Evolutionary conservation across 2,329 filamentous ascomycete genomes (phyloP).

Genomic region (Davidsoniella eucalypti): DNA sequence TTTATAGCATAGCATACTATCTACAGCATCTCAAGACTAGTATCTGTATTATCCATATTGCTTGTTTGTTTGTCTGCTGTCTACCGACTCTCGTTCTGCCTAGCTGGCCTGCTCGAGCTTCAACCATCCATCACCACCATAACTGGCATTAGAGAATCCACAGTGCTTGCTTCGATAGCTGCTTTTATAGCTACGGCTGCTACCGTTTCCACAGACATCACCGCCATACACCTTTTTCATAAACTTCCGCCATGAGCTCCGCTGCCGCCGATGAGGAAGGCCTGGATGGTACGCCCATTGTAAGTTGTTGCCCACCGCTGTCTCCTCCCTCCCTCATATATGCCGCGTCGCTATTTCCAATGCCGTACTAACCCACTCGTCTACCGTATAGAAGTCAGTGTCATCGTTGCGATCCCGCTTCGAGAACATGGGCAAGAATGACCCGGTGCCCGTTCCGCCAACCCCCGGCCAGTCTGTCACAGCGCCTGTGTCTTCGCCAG

Average conservation of each 20-base stretch:
- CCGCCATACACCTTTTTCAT: not conserved
- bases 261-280: slow-evolving; percentile 28
- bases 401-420: slow-evolving; percentile 69
- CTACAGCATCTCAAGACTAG: slow-evolving; percentile 5
- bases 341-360: not conserved
- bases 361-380: slow-evolving; percentile 32
- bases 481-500: slow-evolving; percentile 2
- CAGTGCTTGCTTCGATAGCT: no score
- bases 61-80: slow-evolving; percentile 4
- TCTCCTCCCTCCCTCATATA: not conserved
- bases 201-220: not conserved
- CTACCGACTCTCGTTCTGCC: not conserved
- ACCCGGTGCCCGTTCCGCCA: slow-evolving; percentile 22
- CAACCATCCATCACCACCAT: no score
- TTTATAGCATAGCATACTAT: not conserved
- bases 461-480: slow-evolving; percentile 20
- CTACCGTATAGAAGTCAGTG: slow-evolving; percentile 48
- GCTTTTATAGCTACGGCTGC: not conserved
- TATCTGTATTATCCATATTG: slow-evolving; percentile 1
- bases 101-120: no score
- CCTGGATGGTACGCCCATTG: slow-evolving; percentile 62
- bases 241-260: slow-evolving; percentile 11
- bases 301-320: slow-evolving; percentile 24
- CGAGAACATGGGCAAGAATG: slow-evolving; percentile 51
- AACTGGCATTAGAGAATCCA: no score